phyloP scores from a whole-genome alignment of 1,139 yeast species.

The Taphrina confusa region DNA sequence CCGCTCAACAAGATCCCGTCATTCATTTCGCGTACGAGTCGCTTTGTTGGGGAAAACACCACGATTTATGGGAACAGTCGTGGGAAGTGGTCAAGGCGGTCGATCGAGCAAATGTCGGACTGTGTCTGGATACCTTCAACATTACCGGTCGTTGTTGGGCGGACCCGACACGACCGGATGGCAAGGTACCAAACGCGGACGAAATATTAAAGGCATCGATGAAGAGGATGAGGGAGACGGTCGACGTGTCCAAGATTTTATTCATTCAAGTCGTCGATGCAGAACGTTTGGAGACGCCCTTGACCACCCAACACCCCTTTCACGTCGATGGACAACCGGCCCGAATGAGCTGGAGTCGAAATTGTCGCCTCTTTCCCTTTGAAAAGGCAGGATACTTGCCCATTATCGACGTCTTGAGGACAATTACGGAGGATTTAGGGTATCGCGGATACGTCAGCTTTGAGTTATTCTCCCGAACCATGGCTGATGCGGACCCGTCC shows the following conservation, averaged over 20 bases:
- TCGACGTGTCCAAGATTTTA: slow-evolving; percentile 27
- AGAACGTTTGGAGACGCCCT: slow-evolving; percentile 1
- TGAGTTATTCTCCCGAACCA: slow-evolving; percentile 1
- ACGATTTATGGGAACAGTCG: slow-evolving; percentile 31
- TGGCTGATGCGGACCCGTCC: not conserved
- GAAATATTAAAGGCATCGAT: not conserved
- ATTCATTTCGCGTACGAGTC: slow-evolving; percentile 34
- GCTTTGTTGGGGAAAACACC: slow-evolving; percentile 32
- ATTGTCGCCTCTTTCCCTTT: slow-evolving; percentile 4
- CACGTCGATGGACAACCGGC: slow-evolving; percentile 7
- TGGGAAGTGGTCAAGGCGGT: slow-evolving; percentile 30
- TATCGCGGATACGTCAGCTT: not conserved
- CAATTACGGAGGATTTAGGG: not conserved
- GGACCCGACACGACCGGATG: slow-evolving; percentile 19
- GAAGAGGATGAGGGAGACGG: slow-evolving; percentile 7
- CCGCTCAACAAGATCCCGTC: slow-evolving; percentile 7
- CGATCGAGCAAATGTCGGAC: slow-evolving; percentile 34
- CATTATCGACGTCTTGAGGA: not conserved
- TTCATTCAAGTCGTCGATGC: slow-evolving; percentile 35
- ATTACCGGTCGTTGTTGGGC: slow-evolving; percentile 35
- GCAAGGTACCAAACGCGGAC: slow-evolving; percentile 18
- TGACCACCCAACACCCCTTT: not conserved
- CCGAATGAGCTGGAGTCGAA: not conserved
- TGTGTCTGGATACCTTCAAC: slow-evolving; percentile 37
- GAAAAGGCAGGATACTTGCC: not conserved